phyloP scores from a whole-genome alignment of 78 protist species.

The Chrysochromulina tobinii region DNA sequence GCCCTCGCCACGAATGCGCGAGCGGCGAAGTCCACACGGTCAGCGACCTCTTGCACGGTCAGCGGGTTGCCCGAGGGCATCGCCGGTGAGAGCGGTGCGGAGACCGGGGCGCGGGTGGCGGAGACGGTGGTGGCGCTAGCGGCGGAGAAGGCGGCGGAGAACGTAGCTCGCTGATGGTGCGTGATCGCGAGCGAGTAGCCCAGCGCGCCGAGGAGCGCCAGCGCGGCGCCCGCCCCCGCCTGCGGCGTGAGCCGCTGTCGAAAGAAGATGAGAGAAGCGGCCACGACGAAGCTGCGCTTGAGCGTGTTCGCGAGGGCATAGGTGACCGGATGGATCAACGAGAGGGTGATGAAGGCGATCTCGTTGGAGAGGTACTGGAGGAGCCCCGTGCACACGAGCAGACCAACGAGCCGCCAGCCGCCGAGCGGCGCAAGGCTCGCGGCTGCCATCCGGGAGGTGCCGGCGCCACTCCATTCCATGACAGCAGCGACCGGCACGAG shows the following conservation, averaged over 20 bases:
- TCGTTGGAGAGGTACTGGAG: neutral
- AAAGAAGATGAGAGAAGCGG: neutral
- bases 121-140: no score
- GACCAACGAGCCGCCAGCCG: neutral
- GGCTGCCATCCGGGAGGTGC: neutral
- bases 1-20: no score
- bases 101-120: no score
- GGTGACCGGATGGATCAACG: neutral
- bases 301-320: slow-evolving; percentile 16
- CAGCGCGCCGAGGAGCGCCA: neutral
- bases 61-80: no score
- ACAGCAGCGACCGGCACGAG: neutral
- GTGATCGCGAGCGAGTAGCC: neutral
- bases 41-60: no score
- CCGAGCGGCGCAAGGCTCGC: neutral
- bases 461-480: neutral
- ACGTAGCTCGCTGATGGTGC: no score
- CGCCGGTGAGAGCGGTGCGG: no score
- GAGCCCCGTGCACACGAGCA: neutral
- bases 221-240: neutral
- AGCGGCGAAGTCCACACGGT: no score
- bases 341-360: neutral
- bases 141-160: no score
- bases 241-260: neutral
- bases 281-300: neutral